Evolutionary conservation across 2,329 filamentous ascomycete species (phyloP), one percentile per base, ranked within the genome.

Genomic region (Botrytis squamosa): DNA sequence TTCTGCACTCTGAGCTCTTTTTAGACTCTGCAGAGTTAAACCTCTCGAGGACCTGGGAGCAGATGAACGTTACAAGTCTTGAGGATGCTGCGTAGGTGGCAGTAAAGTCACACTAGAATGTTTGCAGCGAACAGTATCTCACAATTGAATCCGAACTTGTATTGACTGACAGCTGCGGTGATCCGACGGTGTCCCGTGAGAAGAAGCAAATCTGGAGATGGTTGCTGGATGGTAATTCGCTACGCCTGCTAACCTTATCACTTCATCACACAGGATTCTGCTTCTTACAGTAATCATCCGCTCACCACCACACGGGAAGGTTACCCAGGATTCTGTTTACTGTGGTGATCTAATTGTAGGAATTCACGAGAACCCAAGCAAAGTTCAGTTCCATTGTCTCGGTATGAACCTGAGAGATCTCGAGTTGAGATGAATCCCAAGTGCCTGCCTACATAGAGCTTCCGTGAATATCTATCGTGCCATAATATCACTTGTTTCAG

Each of bases 111-210:
- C 36, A 40, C 46, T 16, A 55, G 16, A 22, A n/a, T 57, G 36
- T 57, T 57, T 29, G 36, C 49, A 42, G 65, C 65, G 25, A 57
- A 57, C 16, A 29, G 25, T 16, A 38, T 10, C 5, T 55, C 46
- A 33, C 9, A 38, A 68, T 42, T 57, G 65, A 55, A 55, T 40
- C 16, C 65, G 49, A 68, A 36, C 20, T 42, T 33, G 33, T 67
- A 52, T 38, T 68, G 66, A 68, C 66, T 68, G 66, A 68, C 66
- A 57, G 25, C 66, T 40, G 66, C 36, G 29, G 66, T 68, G 36
- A 68, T 33, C 66, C 66, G 66, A 57, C 49, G 49, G 66, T 18
- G 52, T 12, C 7, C 46, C 33, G 25, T 29, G 46, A 67, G 46
- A 55, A 67, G 46, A 67, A 67, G 33, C 38, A 67, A n/a, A 29